Conservation (phyloP, 2,329 filamentous ascomycete species). For the Stagonosporopsis rhizophila region DNA sequence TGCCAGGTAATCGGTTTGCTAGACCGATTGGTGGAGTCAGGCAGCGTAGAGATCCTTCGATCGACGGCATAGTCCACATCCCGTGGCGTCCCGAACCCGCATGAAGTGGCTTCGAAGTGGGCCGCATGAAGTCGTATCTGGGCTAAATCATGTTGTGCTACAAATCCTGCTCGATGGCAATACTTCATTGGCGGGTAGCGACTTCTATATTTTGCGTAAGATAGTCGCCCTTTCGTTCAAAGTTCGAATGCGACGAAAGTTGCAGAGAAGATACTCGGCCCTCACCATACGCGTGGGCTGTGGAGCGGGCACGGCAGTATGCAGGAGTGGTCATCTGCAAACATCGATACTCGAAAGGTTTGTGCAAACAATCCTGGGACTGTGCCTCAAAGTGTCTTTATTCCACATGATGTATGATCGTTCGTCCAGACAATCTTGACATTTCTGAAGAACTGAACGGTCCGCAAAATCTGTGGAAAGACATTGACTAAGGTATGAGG, state of each 20-base stretch:
- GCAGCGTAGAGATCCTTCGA: constrained; percentile 6
- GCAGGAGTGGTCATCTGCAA: constrained; percentile 18
- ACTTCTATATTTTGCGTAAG: constrained; percentile 2
- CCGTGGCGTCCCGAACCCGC: constrained; percentile 14
- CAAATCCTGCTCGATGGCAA: not conserved
- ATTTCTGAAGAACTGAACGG: not conserved
- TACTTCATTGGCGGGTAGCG: constrained; percentile 3
- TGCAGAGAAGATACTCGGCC: constrained; percentile 12
- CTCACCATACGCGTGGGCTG: constrained; percentile 1
- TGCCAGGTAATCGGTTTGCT: not conserved
- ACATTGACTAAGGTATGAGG: not conserved
- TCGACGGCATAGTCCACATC: constrained; percentile 5
- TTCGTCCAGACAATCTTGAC: not conserved
- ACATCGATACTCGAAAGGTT: not conserved
- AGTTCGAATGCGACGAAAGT: constrained; percentile 9
- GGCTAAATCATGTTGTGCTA: constrained; percentile 8
- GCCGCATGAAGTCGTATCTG: constrained; percentile 13
- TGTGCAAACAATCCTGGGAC: constrained; percentile 9
- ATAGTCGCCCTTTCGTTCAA: not conserved
- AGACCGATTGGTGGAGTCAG: not conserved
- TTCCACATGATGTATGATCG: constrained; percentile 4
- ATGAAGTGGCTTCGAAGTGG: constrained; percentile 8
- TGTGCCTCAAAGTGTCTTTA: constrained; percentile 7
- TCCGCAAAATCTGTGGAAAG: too few relatives aligned
- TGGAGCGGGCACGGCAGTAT: constrained; percentile 15